These are phyloP conservation scores for Salix viminalis DNA, from an alignment of 345 rosid genomes.

Conservation along the genomic window DNA sequence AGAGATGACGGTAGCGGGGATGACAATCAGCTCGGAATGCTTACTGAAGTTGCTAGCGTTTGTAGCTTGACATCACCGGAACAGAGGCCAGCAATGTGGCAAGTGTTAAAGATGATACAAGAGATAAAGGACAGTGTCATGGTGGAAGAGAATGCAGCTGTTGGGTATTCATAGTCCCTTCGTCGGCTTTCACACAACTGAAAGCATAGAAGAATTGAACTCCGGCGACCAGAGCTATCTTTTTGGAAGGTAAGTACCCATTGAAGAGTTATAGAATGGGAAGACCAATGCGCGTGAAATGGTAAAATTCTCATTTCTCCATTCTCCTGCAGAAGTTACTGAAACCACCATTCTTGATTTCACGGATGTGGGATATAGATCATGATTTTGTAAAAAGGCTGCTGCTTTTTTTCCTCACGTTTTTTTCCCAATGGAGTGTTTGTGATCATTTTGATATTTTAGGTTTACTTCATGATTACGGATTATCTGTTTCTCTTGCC, in stretches of 20 bases:
- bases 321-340: no score
- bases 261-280: not conserved
- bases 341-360: no score
- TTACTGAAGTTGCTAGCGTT: conserved; percentile 75
- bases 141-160: conserved; percentile 35
- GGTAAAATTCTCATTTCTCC: no score
- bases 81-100: conserved; percentile 87
- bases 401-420: no score
- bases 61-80: conserved; percentile 85
- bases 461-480: no score
- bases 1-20: conserved; percentile 58
- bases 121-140: conserved; percentile 67
- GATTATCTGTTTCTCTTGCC: no score
- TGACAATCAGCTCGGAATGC: conserved; percentile 62
- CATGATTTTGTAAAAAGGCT: no score
- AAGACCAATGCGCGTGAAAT: not conserved
- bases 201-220: not conserved
- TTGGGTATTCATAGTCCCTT: conserved; percentile 18
- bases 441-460: no score
- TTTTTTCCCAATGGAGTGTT: no score
- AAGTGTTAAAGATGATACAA: conserved; percentile 75
- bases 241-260: not conserved
- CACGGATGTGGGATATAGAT: no score
- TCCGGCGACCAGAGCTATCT: no score
- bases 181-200: not conserved